Conservation (phyloP, 768 basidiomycete genomes). For the Amanita muscaria region DNA sequence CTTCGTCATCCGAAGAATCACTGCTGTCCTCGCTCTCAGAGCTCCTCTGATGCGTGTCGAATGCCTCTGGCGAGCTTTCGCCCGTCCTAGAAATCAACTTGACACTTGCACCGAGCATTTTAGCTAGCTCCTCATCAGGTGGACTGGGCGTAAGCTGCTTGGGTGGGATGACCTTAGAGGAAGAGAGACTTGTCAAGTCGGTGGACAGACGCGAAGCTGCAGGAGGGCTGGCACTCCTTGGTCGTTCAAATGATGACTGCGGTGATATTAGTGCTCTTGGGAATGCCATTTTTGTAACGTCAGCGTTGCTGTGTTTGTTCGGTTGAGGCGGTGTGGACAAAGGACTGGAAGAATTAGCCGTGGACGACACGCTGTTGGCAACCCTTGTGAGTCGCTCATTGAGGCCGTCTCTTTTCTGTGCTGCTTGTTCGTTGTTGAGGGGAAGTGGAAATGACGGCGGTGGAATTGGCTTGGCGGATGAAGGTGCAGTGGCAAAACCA, state of each 20-base stretch:
- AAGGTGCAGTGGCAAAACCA: slow-evolving; percentile 5
- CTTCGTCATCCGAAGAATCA: slow-evolving; percentile 8
- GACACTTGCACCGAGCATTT: slow-evolving; percentile 34
- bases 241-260: background rate
- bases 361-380: slow-evolving; percentile 17
- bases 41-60: slow-evolving; percentile 16
- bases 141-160: slow-evolving; percentile 19
- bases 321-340: background rate
- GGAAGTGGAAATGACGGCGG: background rate
- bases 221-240: background rate
- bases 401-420: slow-evolving; percentile 26
- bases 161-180: background rate
- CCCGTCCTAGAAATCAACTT: slow-evolving; percentile 32
- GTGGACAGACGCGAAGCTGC: background rate
- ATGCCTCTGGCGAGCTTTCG: slow-evolving; percentile 19
- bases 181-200: background rate
- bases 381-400: slow-evolving; percentile 35
- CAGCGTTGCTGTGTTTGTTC: background rate
- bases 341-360: background rate
- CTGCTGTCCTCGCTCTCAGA: slow-evolving; percentile 17
- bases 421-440: slow-evolving; percentile 14
- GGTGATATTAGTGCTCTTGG: background rate
- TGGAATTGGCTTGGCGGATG: slow-evolving; percentile 7
- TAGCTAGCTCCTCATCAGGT: slow-evolving; percentile 33
- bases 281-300: slow-evolving; percentile 1